Conservation (phyloP, 2,329 filamentous ascomycete species). For the Tolypocladium album region DNA sequence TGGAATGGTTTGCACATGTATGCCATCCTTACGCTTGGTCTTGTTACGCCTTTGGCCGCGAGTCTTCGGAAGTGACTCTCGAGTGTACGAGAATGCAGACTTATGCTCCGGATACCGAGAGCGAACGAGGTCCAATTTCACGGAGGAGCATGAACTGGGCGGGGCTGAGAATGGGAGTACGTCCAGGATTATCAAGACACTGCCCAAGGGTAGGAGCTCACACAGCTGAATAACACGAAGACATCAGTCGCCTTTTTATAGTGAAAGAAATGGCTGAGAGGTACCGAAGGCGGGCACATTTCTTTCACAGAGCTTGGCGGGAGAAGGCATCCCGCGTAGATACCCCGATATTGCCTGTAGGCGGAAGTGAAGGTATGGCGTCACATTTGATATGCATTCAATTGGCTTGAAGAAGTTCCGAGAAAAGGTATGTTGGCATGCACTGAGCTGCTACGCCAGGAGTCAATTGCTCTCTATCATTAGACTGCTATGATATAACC, state of each 20-base stretch:
- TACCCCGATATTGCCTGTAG: background rate
- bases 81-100: background rate
- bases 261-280: background rate
- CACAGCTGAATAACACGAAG: background rate
- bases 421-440: background rate
- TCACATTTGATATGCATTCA: too few relatives aligned
- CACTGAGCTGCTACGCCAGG: background rate
- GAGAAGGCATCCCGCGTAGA: background rate
- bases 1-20: conserved; percentile 17
- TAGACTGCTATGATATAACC: background rate
- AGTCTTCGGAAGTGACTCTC: background rate
- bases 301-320: background rate
- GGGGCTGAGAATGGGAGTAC: background rate
- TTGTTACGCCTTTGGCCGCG: conserved; percentile 13
- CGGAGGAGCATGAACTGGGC: background rate
- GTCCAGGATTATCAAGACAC: background rate
- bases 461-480: background rate
- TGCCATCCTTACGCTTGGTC: conserved; percentile 19
- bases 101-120: background rate
- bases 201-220: background rate
- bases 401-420: too few relatives aligned
- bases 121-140: background rate
- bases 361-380: too few relatives aligned
- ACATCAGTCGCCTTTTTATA: too few relatives aligned
- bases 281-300: background rate